These are phyloP conservation scores for Penicillium sp. DNA, from an alignment of 2,329 filamentous ascomycete species.

Conservation along the genomic window DNA sequence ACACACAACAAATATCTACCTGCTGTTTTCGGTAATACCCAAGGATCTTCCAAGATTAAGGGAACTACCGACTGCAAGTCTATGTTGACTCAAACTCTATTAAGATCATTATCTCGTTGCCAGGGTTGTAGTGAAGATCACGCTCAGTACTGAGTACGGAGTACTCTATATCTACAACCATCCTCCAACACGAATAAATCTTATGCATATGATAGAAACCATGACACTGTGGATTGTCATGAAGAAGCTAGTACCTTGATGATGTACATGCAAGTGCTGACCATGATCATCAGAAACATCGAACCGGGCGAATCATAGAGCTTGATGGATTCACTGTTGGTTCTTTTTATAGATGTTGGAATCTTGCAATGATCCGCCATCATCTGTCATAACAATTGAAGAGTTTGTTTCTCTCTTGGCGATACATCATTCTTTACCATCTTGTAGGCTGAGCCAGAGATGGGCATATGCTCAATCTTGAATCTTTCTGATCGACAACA, in stretches of 20 bases:
- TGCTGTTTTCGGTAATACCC: too few relatives aligned
- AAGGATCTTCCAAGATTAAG: too few relatives aligned
- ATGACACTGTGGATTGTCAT: background rate
- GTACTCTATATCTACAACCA: background rate
- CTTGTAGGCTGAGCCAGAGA: background rate
- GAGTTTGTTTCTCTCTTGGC: too few relatives aligned
- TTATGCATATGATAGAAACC: background rate
- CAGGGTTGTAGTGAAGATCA: background rate
- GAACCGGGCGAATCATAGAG: conserved; percentile 11
- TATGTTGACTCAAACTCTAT: background rate
- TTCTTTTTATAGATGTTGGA: conserved; percentile 21
- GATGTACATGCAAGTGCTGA: background rate
- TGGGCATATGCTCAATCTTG: background rate
- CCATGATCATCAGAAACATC: background rate
- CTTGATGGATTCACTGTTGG: conserved; percentile 16
- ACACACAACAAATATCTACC: too few relatives aligned
- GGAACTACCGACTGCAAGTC: background rate
- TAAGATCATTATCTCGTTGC: background rate
- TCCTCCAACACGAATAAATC: background rate
- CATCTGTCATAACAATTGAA: too few relatives aligned
- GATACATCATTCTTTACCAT: background rate
- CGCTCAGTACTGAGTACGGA: background rate
- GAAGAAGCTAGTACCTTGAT: background rate
- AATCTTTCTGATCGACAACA: background rate
- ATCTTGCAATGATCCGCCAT: background rate